Evolutionary conservation across 208 protist species (phyloP), one percentile per base, ranked within the genome.

Genomic region (Novymonas esmeraldas): DNA sequence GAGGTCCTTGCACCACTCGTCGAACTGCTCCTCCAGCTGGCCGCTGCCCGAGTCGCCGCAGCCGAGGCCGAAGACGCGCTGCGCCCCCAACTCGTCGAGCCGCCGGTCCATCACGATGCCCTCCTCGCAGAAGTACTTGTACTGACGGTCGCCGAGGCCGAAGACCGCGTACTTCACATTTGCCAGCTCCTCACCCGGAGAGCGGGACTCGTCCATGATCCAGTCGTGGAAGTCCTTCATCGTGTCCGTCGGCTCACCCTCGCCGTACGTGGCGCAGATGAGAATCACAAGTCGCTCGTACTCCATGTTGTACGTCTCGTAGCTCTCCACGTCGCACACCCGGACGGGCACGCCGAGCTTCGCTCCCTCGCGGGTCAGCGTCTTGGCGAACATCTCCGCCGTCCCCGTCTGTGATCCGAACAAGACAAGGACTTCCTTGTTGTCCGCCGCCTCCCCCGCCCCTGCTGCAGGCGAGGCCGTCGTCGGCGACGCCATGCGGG

Each of bases 321-420:
- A 95, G 63, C 74, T 79, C 64, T 95, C 89, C 2, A 83, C 74
- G 57, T 94, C 86, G 60, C 70, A 64, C 6, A 92, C 20, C 36
- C 74, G 75, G 11, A 83, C 84, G 3, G 81, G 78, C 20, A 94
- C 65, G n/a, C 85, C 84, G 2, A 92, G 73, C 68, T 92, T 85
- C 34, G 63, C 62, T 10, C 80, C 81, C 54, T 95, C 85, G 51
- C 90, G 89, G 6, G 65, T 65, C 29, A 97, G 70, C 51, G 89
- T 92, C 76, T 94, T 90, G 52, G 88, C 85, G 62, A 97, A 95
- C 77, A 92, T 83, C 72, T 97, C 90, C 13, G 93, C 93, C 6
- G 87, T 97, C 16, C 91, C 93, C 1, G 87, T 96, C 73, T 96
- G 90, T 18, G 91, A 96, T 14, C 88, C 93, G 49, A 87, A 97